Conservation (phyloP, 257 asterid species). For the Agastache rugosa region DNA sequence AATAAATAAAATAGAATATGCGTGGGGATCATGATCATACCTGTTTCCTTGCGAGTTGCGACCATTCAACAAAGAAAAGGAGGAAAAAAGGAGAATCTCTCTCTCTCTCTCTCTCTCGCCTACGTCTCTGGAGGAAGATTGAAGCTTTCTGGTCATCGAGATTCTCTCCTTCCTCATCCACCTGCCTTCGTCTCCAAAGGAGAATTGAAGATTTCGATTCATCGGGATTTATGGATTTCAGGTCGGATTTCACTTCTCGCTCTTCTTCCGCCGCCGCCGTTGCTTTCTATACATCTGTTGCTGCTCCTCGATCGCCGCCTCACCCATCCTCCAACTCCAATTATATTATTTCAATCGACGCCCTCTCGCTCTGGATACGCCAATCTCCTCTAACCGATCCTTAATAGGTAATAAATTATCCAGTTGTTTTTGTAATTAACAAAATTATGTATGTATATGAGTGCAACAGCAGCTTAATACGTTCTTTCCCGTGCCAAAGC, state of each 20-base stretch:
- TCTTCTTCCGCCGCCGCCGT: slow-evolving; percentile 25
- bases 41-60: neutral
- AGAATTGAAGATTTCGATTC: slow-evolving; percentile 22
- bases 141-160: neutral
- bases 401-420: slow-evolving; percentile 31
- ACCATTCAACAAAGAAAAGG: neutral
- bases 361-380: slow-evolving; percentile 51
- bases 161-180: slow-evolving; percentile 21
- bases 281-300: slow-evolving; percentile 26
- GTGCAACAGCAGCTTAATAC: neutral
- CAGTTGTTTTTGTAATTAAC: neutral
- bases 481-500: neutral
- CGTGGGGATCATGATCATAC: neutral
- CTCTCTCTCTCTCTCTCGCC: neutral
- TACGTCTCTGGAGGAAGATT: neutral
- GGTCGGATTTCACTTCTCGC: slow-evolving; percentile 29
- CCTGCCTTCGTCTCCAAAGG: slow-evolving; percentile 12
- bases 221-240: slow-evolving; percentile 56
- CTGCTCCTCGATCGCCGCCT: slow-evolving; percentile 36
- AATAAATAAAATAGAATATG: too few species aligned
- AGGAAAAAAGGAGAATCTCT: slow-evolving; percentile 1
- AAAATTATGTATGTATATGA: neutral
- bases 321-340: slow-evolving; percentile 35
- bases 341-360: slow-evolving; percentile 30
- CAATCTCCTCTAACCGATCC: slow-evolving; percentile 50